phyloP scores from a whole-genome alignment of 805 yeast species.

The Torulaspora delbrueckii region DNA sequence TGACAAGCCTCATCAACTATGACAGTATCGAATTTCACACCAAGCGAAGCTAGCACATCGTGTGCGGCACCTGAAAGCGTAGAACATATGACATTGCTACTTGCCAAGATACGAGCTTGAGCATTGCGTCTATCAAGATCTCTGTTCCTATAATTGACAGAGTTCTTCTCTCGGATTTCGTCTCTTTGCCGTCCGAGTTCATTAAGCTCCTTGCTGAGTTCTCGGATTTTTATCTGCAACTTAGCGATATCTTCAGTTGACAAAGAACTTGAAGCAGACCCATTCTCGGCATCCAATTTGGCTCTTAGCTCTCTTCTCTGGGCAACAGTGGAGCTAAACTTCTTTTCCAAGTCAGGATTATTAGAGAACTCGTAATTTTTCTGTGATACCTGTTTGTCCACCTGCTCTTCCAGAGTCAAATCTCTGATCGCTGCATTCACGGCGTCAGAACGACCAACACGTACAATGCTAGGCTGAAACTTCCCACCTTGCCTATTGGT shows the following conservation, averaged over 20 bases:
- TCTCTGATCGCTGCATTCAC: constrained; percentile 78
- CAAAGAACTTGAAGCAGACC: constrained; percentile 44
- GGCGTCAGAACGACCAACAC: constrained; percentile 87
- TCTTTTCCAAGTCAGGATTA: constrained; percentile 42
- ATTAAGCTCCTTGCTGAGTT: constrained; percentile 56
- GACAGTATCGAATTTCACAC: constrained; percentile 80
- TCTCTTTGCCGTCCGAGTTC: constrained; percentile 71
- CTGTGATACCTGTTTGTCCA: constrained; percentile 54
- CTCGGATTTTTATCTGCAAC: constrained; percentile 48
- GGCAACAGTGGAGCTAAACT: constrained; percentile 49
- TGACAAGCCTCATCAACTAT: constrained; percentile 97
- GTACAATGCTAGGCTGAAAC: constrained; percentile 63
- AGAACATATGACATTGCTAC: constrained; percentile 83
- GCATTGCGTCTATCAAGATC: constrained; percentile 73
- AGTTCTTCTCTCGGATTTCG: constrained; percentile 67
- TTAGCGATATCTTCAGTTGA: constrained; percentile 44
- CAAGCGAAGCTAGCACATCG: constrained; percentile 68
- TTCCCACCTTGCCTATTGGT: constrained; percentile 47
- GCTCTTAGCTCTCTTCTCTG: constrained; percentile 55
- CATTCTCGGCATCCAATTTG: constrained; percentile 38
- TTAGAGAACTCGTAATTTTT: constrained; percentile 36
- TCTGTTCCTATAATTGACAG: constrained; percentile 63
- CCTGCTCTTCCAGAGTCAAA: constrained; percentile 78
- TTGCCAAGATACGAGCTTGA: constrained; percentile 65
- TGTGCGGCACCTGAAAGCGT: constrained; percentile 94